These are phyloP conservation scores for Takashimella koratensis DNA, from an alignment of 1,284 basidiomycete species.

Conservation along the genomic window DNA sequence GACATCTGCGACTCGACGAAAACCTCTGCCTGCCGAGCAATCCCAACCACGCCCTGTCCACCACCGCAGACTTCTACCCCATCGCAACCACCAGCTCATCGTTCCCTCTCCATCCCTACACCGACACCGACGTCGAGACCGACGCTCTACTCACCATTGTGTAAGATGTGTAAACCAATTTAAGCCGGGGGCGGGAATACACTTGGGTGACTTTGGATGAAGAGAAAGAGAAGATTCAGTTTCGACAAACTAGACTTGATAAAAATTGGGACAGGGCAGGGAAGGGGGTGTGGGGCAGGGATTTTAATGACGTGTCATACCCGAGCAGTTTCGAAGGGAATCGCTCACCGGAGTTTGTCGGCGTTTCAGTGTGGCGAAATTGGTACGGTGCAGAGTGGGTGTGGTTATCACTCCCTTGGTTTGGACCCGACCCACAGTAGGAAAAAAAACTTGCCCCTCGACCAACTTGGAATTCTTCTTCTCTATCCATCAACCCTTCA, in stretches of 20 bases:
- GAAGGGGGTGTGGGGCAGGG: constrained; percentile 19
- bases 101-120: too few relatives aligned
- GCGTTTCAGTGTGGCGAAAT: constrained; percentile 19
- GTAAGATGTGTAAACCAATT: constrained; percentile 9
- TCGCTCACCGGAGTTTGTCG: constrained; percentile 23
- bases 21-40: too few relatives aligned
- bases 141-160: constrained; percentile 8
- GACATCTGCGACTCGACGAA: too few relatives aligned
- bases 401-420: too few relatives aligned
- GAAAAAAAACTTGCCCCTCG: not conserved
- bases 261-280: too few relatives aligned
- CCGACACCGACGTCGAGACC: too few relatives aligned
- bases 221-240: not conserved
- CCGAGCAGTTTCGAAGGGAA: not conserved
- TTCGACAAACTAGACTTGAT: constrained; percentile 5
- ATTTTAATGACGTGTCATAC: constrained; percentile 17
- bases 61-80: too few relatives aligned
- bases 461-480: not conserved
- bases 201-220: constrained; percentile 6
- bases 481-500: constrained; percentile 25
- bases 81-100: too few relatives aligned
- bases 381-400: constrained; percentile 1
- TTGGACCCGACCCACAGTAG: not conserved
- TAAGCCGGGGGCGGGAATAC: constrained; percentile 16
- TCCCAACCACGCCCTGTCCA: too few relatives aligned